phyloP scores from a whole-genome alignment of 306 rosid species.

The Glycyrrhiza uralensis region DNA sequence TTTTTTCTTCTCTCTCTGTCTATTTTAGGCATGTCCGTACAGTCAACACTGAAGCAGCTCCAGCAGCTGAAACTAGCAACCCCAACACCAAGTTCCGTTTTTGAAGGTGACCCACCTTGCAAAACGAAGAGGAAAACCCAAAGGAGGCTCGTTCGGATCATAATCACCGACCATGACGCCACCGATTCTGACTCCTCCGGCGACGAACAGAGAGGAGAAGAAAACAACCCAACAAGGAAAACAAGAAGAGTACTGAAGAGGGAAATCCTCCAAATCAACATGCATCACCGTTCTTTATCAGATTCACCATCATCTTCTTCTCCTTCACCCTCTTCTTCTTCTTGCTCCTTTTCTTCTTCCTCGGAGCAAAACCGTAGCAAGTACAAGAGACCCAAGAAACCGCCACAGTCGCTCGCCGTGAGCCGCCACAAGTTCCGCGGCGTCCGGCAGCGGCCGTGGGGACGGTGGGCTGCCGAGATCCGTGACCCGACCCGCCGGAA shows the following conservation, averaged over 20 bases:
- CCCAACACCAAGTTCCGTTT: slow-evolving; percentile 23
- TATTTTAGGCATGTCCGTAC: slow-evolving; percentile 28
- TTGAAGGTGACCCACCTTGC: slow-evolving; percentile 21
- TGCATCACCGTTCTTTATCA: slow-evolving; percentile 22
- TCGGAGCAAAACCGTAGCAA: background rate
- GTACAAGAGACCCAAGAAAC: slow-evolving; percentile 14
- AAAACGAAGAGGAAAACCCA: slow-evolving; percentile 25
- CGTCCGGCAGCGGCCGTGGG: slow-evolving; percentile 87
- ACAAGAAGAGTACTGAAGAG: slow-evolving; percentile 33
- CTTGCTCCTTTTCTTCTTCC: background rate
- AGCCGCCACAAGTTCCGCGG: slow-evolving; percentile 58
- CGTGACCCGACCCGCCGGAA: slow-evolving; percentile 71
- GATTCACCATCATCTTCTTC: background rate
- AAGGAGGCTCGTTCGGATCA: slow-evolving; percentile 62
- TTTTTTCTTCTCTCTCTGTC: background rate
- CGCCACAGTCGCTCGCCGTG: background rate
- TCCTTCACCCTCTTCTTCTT: background rate
- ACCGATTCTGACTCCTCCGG: slow-evolving; percentile 77
- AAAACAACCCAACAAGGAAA: background rate
- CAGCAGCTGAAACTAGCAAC: slow-evolving; percentile 15
- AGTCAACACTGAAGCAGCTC: slow-evolving; percentile 14
- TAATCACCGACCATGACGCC: slow-evolving; percentile 68
- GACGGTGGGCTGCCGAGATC: slow-evolving; percentile 92
- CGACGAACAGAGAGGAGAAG: slow-evolving; percentile 45
- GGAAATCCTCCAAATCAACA: slow-evolving; percentile 43